A percentile compares a stretch with the other conserved stretches of the same genome.
phyloP scores from a whole-genome alignment of 768 basidiomycete species.

The Serpula lacrymans region DNA sequence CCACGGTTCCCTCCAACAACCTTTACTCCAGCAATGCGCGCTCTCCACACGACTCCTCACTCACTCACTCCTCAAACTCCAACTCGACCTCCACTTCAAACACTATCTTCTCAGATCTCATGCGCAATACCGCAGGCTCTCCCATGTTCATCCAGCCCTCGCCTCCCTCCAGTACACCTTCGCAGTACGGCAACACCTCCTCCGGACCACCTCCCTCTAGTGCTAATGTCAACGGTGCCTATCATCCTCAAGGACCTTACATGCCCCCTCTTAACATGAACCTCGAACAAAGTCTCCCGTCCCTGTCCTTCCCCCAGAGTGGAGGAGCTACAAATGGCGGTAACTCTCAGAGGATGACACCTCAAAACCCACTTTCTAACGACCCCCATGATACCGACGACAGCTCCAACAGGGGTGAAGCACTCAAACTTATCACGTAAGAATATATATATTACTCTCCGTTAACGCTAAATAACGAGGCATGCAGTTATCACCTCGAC shows the following conservation, averaged over 20 bases:
- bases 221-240: slow-evolving; percentile 31
- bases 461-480: too few relatives aligned
- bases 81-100: too few relatives aligned
- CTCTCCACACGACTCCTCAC: slow-evolving; percentile 43
- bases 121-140: slow-evolving; percentile 49
- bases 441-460: slow-evolving; percentile 19
- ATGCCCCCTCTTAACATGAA: slow-evolving; percentile 56
- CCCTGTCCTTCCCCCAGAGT: slow-evolving; percentile 47
- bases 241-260: slow-evolving; percentile 45
- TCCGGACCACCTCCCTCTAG: slow-evolving; percentile 32
- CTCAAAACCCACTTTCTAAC: slow-evolving; percentile 18
- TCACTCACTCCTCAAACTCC: too few relatives aligned
- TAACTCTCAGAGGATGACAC: slow-evolving; percentile 19
- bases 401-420: slow-evolving; percentile 70
- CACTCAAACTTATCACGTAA: slow-evolving; percentile 78
- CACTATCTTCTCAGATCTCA: slow-evolving; percentile 60
- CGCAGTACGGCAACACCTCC: slow-evolving; percentile 37
- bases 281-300: slow-evolving; percentile 50
- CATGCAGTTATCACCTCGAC: slow-evolving; percentile 79
- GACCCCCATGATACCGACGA: slow-evolving; percentile 56
- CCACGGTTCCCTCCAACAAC: slow-evolving; percentile 32
- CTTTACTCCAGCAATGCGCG: slow-evolving; percentile 45
- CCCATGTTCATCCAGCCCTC: slow-evolving; percentile 60
- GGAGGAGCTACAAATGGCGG: slow-evolving; percentile 25
- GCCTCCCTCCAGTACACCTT: slow-evolving; percentile 34